These are phyloP conservation scores for Sodiomyces alkalinus DNA, from an alignment of 2,329 filamentous ascomycete genomes.

Conservation along the genomic window DNA sequence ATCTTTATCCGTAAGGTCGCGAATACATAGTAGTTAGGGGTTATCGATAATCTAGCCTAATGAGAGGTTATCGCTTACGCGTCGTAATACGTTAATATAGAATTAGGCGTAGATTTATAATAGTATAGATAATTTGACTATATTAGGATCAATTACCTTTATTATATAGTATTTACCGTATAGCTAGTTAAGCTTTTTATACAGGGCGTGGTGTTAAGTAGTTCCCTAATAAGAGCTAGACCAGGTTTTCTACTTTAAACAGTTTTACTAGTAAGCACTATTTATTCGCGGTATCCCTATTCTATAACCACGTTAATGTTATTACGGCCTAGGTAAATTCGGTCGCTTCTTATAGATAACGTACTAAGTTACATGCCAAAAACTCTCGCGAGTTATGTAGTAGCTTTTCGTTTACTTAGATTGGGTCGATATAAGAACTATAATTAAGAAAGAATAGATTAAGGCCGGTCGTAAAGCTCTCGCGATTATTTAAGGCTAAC, in stretches of 20 bases:
- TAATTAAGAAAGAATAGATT: too few relatives aligned
- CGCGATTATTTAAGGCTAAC: slow-evolving; percentile 1
- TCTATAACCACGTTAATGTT: not conserved
- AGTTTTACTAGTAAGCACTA: not conserved
- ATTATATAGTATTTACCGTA: slow-evolving; percentile 1
- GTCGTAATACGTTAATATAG: not conserved
- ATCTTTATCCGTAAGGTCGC: not conserved
- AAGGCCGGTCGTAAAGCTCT: not conserved
- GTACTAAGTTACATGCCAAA: not conserved
- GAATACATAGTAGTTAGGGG: not conserved
- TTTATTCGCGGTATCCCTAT: not conserved
- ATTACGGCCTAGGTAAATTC: not conserved
- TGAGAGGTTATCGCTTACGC: not conserved
- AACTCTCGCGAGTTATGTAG: not conserved
- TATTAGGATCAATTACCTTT: not conserved
- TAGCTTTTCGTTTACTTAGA: too few relatives aligned
- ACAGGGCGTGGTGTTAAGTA: not conserved
- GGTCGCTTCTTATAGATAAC: not conserved
- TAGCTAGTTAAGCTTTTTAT: slow-evolving; percentile 1
- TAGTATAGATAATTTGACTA: not conserved
- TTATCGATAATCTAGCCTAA: not conserved
- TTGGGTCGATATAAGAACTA: not conserved
- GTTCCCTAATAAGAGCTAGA: not conserved
- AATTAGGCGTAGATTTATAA: not conserved
- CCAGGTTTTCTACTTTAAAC: not conserved